Base-by-base conservation (phyloP, 805 yeast species). In the Wickerhamomyces subpelliculosus region DNA sequence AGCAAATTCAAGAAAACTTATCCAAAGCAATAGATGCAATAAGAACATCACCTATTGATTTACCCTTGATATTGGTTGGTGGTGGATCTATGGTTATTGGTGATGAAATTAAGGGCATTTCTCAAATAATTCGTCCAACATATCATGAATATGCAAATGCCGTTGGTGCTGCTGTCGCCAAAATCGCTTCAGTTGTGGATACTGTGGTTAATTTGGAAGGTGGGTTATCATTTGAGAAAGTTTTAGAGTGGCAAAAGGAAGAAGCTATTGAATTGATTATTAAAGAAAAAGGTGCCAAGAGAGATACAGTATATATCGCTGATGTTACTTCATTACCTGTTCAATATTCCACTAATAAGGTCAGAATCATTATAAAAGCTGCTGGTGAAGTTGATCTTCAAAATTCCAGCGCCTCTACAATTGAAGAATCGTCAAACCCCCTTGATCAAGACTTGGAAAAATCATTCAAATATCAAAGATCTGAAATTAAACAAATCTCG, bases 71-170 rank as follows among this genome's bases (percentile, higher is more conserved):
- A 4, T 51, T 67, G 2, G 75, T 71, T 26, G 76, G 76, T 34
- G 76, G 77, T 30, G 76, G 75, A 7, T 70, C 76, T 2, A 65
- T 71, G 40, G 65, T 71, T 40, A 57, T 62, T 10, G 72, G 73
- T 9, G 44, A 47, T 9, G 36, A 46, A 17, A 41, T 67, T 13
- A 57, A 55, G 12, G 74, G 75, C 13, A n/a, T 27, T 7, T 62
- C 70, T 1, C 52, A 57, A 30, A 68, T 71, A 7, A 49, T 67
- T 18, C 52, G 64, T 36, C 73, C 73, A 3, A 64, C 64, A 23
- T 68, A 43, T 42, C 61, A 50, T 48, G 58, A 61, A 30, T 71
- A 68, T 37, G 74, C 74, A 6, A 71, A 71, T 52, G 77, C 75
- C 4, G 67, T 71, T 37, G 75, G 74, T 32, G 73, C 75, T 21